Evolutionary conservation across 352 stramenopile genomes (phyloP).

Genomic region (Peronospora tabacina): DNA sequence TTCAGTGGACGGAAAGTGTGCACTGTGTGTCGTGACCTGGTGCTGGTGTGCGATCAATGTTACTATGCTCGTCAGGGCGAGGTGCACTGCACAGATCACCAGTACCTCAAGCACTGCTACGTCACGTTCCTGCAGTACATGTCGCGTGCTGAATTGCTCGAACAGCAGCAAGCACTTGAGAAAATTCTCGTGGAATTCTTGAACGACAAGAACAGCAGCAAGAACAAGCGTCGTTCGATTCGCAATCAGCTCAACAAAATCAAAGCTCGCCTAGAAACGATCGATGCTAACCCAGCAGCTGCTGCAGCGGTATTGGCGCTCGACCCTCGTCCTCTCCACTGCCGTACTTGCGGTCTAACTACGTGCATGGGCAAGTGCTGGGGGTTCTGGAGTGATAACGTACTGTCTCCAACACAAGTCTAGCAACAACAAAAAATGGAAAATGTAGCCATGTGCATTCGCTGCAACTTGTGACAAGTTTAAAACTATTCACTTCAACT

Average conservation of each 20-base stretch:
- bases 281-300: conserved; percentile 34
- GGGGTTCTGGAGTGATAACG: conserved; percentile 65
- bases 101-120: conserved; percentile 68
- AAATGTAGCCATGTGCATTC: conserved; percentile 23
- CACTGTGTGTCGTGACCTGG: conserved; percentile 60
- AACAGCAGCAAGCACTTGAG: conserved; percentile 41
- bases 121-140: conserved; percentile 65
- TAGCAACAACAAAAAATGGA: neutral
- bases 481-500: conserved; percentile 9
- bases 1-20: conserved; percentile 66
- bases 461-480: conserved; percentile 3
- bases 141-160: conserved; percentile 33
- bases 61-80: conserved; percentile 50
- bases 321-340: conserved; percentile 46
- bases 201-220: conserved; percentile 48
- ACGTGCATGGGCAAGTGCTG: conserved; percentile 63
- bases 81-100: conserved; percentile 66
- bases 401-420: conserved; percentile 9
- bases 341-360: conserved; percentile 46
- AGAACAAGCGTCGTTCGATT: conserved; percentile 64
- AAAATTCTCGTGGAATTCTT: conserved; percentile 39
- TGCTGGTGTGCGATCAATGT: conserved; percentile 62
- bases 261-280: conserved; percentile 32
- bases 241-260: conserved; percentile 68
- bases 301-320: conserved; percentile 28